Percentiles rank a stretch among this genome's conserved stretches.
These are phyloP conservation scores for Cyphellophora attinorum DNA, from an alignment of 2,329 filamentous ascomycete species.

Conservation along the genomic window DNA sequence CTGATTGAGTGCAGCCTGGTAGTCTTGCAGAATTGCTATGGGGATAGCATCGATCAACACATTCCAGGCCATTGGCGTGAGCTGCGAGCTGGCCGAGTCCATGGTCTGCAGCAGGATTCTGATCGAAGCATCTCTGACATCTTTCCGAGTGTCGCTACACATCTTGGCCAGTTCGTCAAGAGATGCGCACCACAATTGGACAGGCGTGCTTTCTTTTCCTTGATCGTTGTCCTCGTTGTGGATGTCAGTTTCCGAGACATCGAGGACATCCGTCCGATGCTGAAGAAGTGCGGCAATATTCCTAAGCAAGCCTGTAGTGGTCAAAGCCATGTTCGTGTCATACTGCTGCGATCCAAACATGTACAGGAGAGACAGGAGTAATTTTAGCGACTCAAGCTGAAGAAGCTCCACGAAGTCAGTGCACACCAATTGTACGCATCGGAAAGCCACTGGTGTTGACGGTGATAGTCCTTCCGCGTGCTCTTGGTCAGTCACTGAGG, in stretches of 20 bases:
- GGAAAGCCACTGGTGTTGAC: constrained; percentile 51
- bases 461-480: neutral
- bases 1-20: neutral
- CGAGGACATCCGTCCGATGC: neutral
- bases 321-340: constrained; percentile 90
- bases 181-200: neutral
- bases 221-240: neutral
- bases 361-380: constrained; percentile 77
- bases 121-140: constrained; percentile 1
- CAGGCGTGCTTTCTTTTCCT: neutral
- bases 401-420: constrained; percentile 80
- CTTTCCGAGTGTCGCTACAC: neutral
- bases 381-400: constrained; percentile 61
- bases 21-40: neutral
- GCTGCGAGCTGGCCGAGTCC: neutral
- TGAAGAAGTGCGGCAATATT: constrained; percentile 57
- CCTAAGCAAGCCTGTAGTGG: constrained; percentile 93
- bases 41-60: neutral
- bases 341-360: constrained; percentile 83
- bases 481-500: constrained; percentile 56
- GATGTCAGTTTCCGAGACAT: neutral
- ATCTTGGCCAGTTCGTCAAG: neutral
- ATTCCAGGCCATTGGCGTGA: neutral
- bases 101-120: neutral
- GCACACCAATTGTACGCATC: constrained; percentile 81